phyloP scores from a whole-genome alignment of 306 rosid species.

The Hylodesmum podocarpum region DNA sequence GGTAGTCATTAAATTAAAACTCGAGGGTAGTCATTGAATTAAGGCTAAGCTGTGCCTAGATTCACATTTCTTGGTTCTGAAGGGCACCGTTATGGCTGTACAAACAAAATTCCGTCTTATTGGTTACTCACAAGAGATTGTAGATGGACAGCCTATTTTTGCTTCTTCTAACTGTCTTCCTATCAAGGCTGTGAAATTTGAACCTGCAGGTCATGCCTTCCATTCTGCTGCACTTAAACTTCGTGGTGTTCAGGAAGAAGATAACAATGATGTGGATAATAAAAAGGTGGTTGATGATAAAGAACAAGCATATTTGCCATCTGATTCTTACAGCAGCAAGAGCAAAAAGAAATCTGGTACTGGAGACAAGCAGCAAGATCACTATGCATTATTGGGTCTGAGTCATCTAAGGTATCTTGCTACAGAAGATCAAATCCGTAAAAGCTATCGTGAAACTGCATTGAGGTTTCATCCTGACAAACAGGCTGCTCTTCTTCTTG shows the following conservation, averaged over 20 bases:
- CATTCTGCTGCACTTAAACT: conserved; percentile 77
- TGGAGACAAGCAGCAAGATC: conserved; percentile 83
- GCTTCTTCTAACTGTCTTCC: conserved; percentile 86
- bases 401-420: conserved; percentile 94
- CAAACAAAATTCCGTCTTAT: conserved; percentile 49
- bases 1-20: conserved; percentile 1
- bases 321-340: conserved; percentile 88
- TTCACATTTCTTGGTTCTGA: conserved; percentile 12
- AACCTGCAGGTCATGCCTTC: conserved; percentile 93
- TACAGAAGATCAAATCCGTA: conserved; percentile 88
- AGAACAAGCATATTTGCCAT: conserved; percentile 59
- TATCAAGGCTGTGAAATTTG: conserved; percentile 60
- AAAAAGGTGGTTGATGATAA: conserved; percentile 57
- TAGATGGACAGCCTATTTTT: conserved; percentile 82
- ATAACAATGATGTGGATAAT: conserved; percentile 39
- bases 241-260: conserved; percentile 62
- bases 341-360: conserved; percentile 81
- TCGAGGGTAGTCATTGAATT: conserved; percentile 1
- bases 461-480: conserved; percentile 95
- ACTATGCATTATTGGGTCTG: conserved; percentile 90
- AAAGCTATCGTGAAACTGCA: conserved; percentile 94
- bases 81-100: conserved; percentile 47
- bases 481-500: conserved; percentile 85
- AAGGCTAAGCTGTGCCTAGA: neutral
- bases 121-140: conserved; percentile 68